Evolutionary conservation across 2,329 filamentous ascomycete genomes (phyloP), one percentile per base, ranked within the genome.

Genomic region (Annulohypoxylon truncatum): DNA sequence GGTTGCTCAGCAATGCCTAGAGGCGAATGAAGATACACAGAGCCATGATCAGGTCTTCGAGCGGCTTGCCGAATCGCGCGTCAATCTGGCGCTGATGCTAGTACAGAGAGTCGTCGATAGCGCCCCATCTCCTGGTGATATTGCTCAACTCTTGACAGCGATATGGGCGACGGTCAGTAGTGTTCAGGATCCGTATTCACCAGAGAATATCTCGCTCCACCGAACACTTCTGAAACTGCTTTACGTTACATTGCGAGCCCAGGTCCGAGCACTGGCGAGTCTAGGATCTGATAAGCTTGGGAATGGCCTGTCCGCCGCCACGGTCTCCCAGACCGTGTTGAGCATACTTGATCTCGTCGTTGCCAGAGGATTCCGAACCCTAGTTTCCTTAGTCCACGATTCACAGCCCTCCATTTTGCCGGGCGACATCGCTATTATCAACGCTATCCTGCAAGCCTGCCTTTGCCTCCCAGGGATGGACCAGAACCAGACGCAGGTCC

Each of bases 371-470:
- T 95, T 99, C 82, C 89, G 91, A 40, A 89, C 91, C 20, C 84
- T 97, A 20, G 93, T 94, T 31, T 89, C 89, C 12, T 88, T 94
- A 56, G 87, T 98, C 12, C 96, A 99, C 75, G 91, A 96, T 31
- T 84, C 90, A 28, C 85, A 90, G 2, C 77, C 82, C 0, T 84
- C 87, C 15, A 87, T 90, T 54, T 85, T 85, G 1, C 92, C 94
- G 0, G 91, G 92, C 61, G 96, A 99, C 76, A 89, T 99, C 69
- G 91, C 90, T 2, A 88, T 98, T 42, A 81, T 99, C 46, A 97
- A 93, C 9, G 94, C 93, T 2, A 91, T 98, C 46, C 82, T 98
- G 35, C 94, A 97, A 78, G 92, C 91, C 29, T 91, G 92, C 71
- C 84, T 98, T 13, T 89, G 89, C 67, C 86, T 97, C 28, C 92